phyloP scores from a whole-genome alignment of 345 rosid species.

The Euphorbia peplus region DNA sequence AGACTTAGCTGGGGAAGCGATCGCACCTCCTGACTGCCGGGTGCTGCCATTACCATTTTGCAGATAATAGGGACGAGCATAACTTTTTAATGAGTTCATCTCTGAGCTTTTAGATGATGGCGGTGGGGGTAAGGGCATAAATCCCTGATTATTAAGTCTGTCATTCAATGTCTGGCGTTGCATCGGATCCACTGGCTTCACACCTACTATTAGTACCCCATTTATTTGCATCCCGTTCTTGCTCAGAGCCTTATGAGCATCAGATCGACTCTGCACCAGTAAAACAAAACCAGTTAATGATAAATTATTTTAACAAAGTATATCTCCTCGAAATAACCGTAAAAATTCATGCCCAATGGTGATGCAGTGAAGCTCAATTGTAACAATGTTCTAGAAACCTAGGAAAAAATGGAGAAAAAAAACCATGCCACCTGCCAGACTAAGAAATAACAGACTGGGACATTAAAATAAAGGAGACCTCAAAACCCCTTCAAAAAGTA shows the following conservation, averaged over 20 bases:
- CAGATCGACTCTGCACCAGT: slow-evolving; percentile 63
- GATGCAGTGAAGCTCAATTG: neutral
- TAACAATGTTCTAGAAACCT: neutral
- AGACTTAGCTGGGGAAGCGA: slow-evolving; percentile 87
- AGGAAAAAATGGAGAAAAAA: neutral
- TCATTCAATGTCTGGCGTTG: slow-evolving; percentile 71
- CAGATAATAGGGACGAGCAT: slow-evolving; percentile 51
- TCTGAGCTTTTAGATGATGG: slow-evolving; percentile 46
- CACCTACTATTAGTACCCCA: slow-evolving; percentile 79
- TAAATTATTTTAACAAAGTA: slow-evolving; percentile 1
- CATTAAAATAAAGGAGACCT: neutral
- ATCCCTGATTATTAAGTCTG: slow-evolving; percentile 72
- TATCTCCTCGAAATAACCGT: slow-evolving; percentile 1
- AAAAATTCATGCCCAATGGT: neutral
- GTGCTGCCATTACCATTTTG: slow-evolving; percentile 60
- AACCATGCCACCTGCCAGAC: neutral
- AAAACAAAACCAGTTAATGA: slow-evolving; percentile 3
- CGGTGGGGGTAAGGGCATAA: slow-evolving; percentile 69
- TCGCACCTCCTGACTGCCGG: slow-evolving; percentile 56
- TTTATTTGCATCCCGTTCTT: slow-evolving; percentile 85
- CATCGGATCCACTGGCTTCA: slow-evolving; percentile 83
- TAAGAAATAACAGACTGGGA: neutral
- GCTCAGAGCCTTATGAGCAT: slow-evolving; percentile 88
- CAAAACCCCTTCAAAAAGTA: neutral
- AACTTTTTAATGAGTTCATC: slow-evolving; percentile 33